Evolutionary conservation across 257 asterid species (phyloP).

Genomic region (Nicotiana attenuata): DNA sequence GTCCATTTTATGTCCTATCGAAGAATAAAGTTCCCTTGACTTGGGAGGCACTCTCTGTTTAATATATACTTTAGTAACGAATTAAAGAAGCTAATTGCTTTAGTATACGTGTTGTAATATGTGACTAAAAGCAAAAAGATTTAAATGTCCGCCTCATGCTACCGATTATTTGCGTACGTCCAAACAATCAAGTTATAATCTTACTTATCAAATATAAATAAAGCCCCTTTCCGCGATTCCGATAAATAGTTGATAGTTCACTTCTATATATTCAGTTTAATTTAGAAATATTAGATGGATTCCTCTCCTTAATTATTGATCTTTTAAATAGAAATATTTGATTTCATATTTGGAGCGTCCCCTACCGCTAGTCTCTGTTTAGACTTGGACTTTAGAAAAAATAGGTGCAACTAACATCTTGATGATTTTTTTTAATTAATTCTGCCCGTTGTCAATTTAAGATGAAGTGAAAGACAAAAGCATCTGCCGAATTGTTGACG

Average conservation of each 20-base stretch:
- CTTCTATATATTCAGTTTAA: not conserved
- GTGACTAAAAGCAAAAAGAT: not conserved
- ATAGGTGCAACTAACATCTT: not conserved
- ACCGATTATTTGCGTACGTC: not conserved
- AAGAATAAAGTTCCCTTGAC: not conserved
- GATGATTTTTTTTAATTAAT: too few relatives aligned
- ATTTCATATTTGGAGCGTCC: not conserved
- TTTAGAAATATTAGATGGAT: not conserved
- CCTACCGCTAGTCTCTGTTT: not conserved
- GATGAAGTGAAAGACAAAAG: not conserved
- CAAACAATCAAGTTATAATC: not conserved
- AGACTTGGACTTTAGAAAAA: not conserved
- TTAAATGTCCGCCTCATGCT: constrained; percentile 21
- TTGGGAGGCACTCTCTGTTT: not conserved
- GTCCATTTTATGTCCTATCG: not conserved
- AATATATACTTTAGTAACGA: not conserved
- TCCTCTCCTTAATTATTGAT: not conserved
- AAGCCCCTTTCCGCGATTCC: not conserved
- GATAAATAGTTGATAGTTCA: not conserved
- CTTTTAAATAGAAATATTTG: not conserved
- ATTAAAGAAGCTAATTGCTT: not conserved
- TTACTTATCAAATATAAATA: not conserved
- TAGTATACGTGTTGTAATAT: not conserved
- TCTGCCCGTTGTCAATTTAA: not conserved
- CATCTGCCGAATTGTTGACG: not conserved